Conservation (phyloP, 306 rosid species). For the Elaeagnus macrophylla region DNA sequence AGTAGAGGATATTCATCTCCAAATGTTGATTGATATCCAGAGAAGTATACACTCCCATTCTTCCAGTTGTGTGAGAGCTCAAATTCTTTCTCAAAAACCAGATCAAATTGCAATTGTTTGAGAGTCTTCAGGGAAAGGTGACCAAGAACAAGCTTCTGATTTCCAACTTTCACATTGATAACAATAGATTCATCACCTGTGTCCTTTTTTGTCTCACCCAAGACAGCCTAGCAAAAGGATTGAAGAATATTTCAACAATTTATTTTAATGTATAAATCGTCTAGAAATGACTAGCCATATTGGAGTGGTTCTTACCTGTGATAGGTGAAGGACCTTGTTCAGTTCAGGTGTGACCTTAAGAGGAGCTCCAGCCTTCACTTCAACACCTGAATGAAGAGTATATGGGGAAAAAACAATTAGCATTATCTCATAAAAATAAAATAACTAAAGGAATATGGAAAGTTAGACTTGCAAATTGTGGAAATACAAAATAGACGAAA, state of each 20-base stretch:
- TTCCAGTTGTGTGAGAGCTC: constrained; percentile 77
- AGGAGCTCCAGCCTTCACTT: constrained; percentile 72
- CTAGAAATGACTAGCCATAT: neutral
- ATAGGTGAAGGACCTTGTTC: constrained; percentile 47
- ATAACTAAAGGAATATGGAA: too few species aligned
- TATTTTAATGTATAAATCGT: neutral
- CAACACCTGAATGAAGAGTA: constrained; percentile 45
- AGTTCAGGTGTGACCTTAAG: constrained; percentile 33
- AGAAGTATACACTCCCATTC: constrained; percentile 48
- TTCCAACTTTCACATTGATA: constrained; percentile 39
- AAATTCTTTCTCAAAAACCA: constrained; percentile 74
- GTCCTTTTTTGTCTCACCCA: constrained; percentile 65
- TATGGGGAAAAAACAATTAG: too few species aligned
- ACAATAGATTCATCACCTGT: constrained; percentile 40
- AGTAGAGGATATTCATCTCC: constrained; percentile 56
- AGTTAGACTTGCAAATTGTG: too few species aligned
- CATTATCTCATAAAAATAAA: too few species aligned
- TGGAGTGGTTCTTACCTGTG: constrained; percentile 49
- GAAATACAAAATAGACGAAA: too few species aligned
- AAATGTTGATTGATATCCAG: constrained; percentile 48
- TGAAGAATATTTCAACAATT: neutral
- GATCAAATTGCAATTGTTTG: constrained; percentile 60
- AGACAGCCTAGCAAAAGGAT: constrained; percentile 42
- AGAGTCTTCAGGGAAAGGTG: constrained; percentile 47
- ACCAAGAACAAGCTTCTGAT: constrained; percentile 66